These are phyloP conservation scores for Lyophyllum decastes DNA, from an alignment of 768 basidiomycete genomes.

Conservation along the genomic window DNA sequence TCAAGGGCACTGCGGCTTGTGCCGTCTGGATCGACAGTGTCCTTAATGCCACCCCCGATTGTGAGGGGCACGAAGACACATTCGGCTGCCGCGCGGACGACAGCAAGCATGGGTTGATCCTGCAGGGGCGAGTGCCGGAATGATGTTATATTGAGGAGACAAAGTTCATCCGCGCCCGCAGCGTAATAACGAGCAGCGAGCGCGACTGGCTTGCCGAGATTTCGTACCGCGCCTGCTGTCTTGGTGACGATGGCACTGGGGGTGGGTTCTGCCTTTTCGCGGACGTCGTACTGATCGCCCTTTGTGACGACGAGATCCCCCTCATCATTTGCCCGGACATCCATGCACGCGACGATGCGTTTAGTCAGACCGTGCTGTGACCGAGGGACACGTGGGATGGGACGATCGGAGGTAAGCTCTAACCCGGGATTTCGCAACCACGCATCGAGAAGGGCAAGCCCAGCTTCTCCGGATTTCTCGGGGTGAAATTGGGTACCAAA, in stretches of 20 bases:
- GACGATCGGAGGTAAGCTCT: constrained; percentile 33
- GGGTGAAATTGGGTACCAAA: constrained; percentile 98
- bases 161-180: constrained; percentile 93
- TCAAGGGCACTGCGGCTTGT: constrained; percentile 85
- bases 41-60: constrained; percentile 98
- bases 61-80: constrained; percentile 96
- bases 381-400: constrained; percentile 34
- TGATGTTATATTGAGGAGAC: constrained; percentile 98
- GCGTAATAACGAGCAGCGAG: constrained; percentile 85
- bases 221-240: constrained; percentile 81
- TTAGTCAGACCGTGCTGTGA: constrained; percentile 77
- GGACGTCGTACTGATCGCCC: constrained; percentile 98
- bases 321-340: constrained; percentile 93
- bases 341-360: constrained; percentile 95
- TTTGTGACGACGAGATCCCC: constrained; percentile 99
- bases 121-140: constrained; percentile 94
- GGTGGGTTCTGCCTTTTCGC: constrained; percentile 61
- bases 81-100: constrained; percentile 88
- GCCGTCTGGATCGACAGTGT: constrained; percentile 93
- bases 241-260: constrained; percentile 32
- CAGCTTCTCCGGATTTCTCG: constrained; percentile 92
- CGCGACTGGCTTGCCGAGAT: constrained; percentile 95
- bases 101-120: constrained; percentile 98
- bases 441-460: constrained; percentile 72
- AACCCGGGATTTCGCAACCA: constrained; percentile 71